Conservation (phyloP, 768 basidiomycete species). For the Paxillus ammoniavirescens region DNA sequence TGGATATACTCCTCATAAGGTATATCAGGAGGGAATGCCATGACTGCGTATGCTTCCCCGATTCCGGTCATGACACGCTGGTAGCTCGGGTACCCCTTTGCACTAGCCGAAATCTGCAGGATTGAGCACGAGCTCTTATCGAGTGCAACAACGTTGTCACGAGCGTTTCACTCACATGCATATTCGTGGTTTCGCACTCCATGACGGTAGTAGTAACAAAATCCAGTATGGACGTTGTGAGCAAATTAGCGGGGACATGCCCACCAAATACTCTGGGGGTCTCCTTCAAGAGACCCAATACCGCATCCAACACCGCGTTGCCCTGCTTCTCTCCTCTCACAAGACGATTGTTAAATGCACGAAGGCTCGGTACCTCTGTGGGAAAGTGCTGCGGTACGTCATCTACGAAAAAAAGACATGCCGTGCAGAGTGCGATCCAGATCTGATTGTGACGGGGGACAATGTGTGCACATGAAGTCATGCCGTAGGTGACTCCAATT, state of each 20-base stretch:
- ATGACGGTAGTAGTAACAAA: slow-evolving; percentile 33
- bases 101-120: slow-evolving; percentile 19
- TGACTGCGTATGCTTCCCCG: slow-evolving; percentile 34
- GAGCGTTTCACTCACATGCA: slow-evolving; percentile 19
- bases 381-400: slow-evolving; percentile 30
- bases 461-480: neutral
- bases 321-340: slow-evolving; percentile 26
- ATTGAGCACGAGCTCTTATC: neutral
- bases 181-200: slow-evolving; percentile 29
- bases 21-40: slow-evolving; percentile 34
- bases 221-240: slow-evolving; percentile 36
- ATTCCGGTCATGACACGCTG: slow-evolving; percentile 31
- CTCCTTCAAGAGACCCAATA: slow-evolving; percentile 33
- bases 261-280: slow-evolving; percentile 26
- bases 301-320: slow-evolving; percentile 30
- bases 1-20: slow-evolving; percentile 36
- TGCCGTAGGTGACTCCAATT: no score
- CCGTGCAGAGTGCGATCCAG: slow-evolving; percentile 36
- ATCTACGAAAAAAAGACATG: slow-evolving; percentile 34
- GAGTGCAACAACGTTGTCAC: neutral
- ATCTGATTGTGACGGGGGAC: slow-evolving; percentile 1
- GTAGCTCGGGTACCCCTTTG: slow-evolving; percentile 27
- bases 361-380: slow-evolving; percentile 20
- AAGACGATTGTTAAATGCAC: slow-evolving; percentile 36
- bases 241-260: slow-evolving; percentile 31